These are phyloP conservation scores for Geotrichum reessii DNA, from an alignment of 1,139 yeast genomes.

Conservation along the genomic window DNA sequence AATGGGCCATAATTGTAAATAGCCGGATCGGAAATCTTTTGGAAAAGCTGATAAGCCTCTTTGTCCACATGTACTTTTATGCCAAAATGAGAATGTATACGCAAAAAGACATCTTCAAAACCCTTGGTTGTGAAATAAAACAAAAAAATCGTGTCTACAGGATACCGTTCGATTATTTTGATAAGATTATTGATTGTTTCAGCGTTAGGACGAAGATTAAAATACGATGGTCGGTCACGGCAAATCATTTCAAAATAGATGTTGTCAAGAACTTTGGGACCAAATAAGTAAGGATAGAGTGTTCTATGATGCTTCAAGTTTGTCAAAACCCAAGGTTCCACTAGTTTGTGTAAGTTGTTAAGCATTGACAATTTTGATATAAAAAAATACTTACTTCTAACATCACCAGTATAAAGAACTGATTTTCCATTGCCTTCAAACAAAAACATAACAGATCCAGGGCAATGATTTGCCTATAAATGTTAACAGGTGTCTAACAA, in stretches of 20 bases:
- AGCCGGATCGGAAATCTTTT: slow-evolving; percentile 20
- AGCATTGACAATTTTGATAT: not conserved
- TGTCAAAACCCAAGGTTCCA: slow-evolving; percentile 51
- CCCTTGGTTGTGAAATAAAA: slow-evolving; percentile 46
- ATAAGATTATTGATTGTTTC: slow-evolving; percentile 42
- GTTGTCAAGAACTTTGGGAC: slow-evolving; percentile 39
- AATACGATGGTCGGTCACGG: slow-evolving; percentile 46
- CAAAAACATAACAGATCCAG: slow-evolving; percentile 56
- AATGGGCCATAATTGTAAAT: slow-evolving; percentile 16
- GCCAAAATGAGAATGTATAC: slow-evolving; percentile 36
- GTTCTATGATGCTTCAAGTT: slow-evolving; percentile 39
- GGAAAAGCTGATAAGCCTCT: slow-evolving; percentile 29
- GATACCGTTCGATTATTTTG: slow-evolving; percentile 41
- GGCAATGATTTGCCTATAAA: slow-evolving; percentile 51
- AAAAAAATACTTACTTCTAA: slow-evolving; percentile 32
- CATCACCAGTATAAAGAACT: slow-evolving; percentile 54
- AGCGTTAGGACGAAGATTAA: slow-evolving; percentile 42
- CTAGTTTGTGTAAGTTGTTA: slow-evolving; percentile 25
- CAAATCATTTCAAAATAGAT: slow-evolving; percentile 57
- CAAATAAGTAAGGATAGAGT: slow-evolving; percentile 43
- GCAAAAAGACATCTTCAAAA: slow-evolving; percentile 52
- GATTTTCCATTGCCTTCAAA: slow-evolving; percentile 39
- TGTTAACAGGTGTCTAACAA: not conserved
- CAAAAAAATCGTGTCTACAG: slow-evolving; percentile 41
- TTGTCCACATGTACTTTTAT: slow-evolving; percentile 38